phyloP scores from a whole-genome alignment of 441 rosid genomes.

The Cnidoscolus chayamansa region DNA sequence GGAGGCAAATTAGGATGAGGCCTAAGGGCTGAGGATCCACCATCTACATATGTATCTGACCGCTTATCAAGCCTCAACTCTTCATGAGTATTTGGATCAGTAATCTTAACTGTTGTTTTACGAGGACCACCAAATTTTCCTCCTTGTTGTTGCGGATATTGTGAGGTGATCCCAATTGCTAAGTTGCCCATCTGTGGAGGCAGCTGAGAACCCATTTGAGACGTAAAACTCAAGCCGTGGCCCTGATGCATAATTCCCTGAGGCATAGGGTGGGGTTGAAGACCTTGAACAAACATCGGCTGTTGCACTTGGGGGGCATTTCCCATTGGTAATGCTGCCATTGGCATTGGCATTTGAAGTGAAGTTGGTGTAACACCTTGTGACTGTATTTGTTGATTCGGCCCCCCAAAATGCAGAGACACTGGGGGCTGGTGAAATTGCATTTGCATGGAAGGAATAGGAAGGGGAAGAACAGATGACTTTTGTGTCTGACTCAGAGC shows the following conservation, averaged over 20 bases:
- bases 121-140: slow-evolving; percentile 62
- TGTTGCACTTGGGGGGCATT: slow-evolving; percentile 74
- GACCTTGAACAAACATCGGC: slow-evolving; percentile 73
- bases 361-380: slow-evolving; percentile 57
- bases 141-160: slow-evolving; percentile 73
- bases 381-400: slow-evolving; percentile 68
- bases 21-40: slow-evolving; percentile 52
- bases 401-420: slow-evolving; percentile 71
- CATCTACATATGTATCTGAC: slow-evolving; percentile 56
- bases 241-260: slow-evolving; percentile 91
- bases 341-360: slow-evolving; percentile 69
- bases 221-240: slow-evolving; percentile 64
- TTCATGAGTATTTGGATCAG: slow-evolving; percentile 92
- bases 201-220: slow-evolving; percentile 65
- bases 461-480: slow-evolving; percentile 45
- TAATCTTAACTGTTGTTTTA: slow-evolving; percentile 73
- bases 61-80: slow-evolving; percentile 88
- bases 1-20: slow-evolving; percentile 58
- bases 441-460: slow-evolving; percentile 68
- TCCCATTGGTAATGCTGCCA: slow-evolving; percentile 61
- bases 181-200: slow-evolving; percentile 63
- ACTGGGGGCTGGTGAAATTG: slow-evolving; percentile 67
- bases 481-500: slow-evolving; percentile 57
- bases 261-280: slow-evolving; percentile 69
- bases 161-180: slow-evolving; percentile 63